Evolutionary conservation across 2,329 filamentous ascomycete species (phyloP).

Genomic region (Apiospora sp.): DNA sequence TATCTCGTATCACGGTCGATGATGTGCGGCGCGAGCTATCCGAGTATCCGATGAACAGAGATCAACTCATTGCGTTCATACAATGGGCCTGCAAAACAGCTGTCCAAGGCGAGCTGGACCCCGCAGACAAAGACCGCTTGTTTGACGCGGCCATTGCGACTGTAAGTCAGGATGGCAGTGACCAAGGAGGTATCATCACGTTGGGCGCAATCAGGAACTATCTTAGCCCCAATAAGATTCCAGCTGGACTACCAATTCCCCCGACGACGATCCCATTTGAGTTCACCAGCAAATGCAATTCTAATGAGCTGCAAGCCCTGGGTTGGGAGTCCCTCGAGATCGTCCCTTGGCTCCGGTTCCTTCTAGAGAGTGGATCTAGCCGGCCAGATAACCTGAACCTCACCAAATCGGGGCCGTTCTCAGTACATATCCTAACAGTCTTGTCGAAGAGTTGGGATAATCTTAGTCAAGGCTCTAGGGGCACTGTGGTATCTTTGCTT

Average conservation of each 20-base stretch:
- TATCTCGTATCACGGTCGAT: slow-evolving; percentile 85
- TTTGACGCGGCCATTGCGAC: slow-evolving; percentile 83
- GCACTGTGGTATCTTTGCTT: slow-evolving; percentile 70
- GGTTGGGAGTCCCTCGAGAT: slow-evolving; percentile 89
- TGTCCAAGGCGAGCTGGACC: slow-evolving; percentile 75
- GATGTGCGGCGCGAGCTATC: slow-evolving; percentile 88
- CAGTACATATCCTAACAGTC: slow-evolving; percentile 77
- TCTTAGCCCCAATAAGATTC: slow-evolving; percentile 79
- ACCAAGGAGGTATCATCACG: slow-evolving; percentile 75
- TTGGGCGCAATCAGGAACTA: slow-evolving; percentile 79
- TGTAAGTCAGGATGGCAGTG: slow-evolving; percentile 63
- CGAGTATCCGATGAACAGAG: slow-evolving; percentile 78
- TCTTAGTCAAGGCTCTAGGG: slow-evolving; percentile 72
- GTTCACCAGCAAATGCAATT: slow-evolving; percentile 76
- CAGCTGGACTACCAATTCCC: slow-evolving; percentile 81
- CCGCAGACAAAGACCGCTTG: slow-evolving; percentile 70
- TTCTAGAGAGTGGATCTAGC: slow-evolving; percentile 73
- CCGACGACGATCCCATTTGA: slow-evolving; percentile 83
- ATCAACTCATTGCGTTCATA: slow-evolving; percentile 83
- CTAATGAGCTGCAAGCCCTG: slow-evolving; percentile 76
- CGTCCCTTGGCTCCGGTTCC: slow-evolving; percentile 83
- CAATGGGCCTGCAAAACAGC: slow-evolving; percentile 82
- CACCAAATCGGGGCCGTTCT: slow-evolving; percentile 75
- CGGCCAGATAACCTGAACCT: slow-evolving; percentile 72
- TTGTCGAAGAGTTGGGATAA: slow-evolving; percentile 91